Evolutionary conservation across 2,329 filamentous ascomycete species (phyloP), one percentile per base, ranked within the genome.

Genomic region (Cercospora brassicicola): DNA sequence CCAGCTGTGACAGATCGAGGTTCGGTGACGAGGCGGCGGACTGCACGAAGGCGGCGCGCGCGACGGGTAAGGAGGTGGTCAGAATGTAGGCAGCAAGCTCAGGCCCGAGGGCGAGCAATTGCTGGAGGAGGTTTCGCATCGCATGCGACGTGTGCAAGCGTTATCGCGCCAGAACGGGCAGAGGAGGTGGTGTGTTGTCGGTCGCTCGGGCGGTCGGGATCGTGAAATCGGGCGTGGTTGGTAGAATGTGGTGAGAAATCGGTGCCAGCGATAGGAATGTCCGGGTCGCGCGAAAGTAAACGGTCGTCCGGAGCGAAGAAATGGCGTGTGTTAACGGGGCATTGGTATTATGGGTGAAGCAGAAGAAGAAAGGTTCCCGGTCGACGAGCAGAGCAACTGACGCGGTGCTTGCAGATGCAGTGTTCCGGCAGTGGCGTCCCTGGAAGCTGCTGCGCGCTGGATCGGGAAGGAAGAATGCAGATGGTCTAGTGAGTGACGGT

Each of bases 1-100:
- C 95, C 39, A 99, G 84, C 66, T 89, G 83, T 30, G 86, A 87
- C 67, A 97, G 86, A 77, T 96, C 91, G 77, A 99, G 87, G 75
- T 94, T 89, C 2, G 92, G 88, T 45, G 71, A 70, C 33, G 68
- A 67, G 8, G 88, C 85, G 13, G 87, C 79, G 56, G 83, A 86
- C 61, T 73, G 73, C 18, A 67, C 59, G 23, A 69, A 66, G 30
- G 72, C 65, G 26, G 73, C 73, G 39, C 69, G 63, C 62, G 68
- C 69, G 36, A 61, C 42, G 11, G 59, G 65, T n/a, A 67, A 55
- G 67, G 28, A 77, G 61, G 72, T 59, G 23, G 74, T 72, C 67
- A 78, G 71, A 55, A 78, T 75, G 71, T 75, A 75, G 15, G 71
- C 70, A 53, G 74, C 72, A 63, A 78, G 77, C 76, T 78, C 76